These are phyloP conservation scores for Blastobotrys aristatus DNA, from an alignment of 1,139 yeast species.

Conservation along the genomic window DNA sequence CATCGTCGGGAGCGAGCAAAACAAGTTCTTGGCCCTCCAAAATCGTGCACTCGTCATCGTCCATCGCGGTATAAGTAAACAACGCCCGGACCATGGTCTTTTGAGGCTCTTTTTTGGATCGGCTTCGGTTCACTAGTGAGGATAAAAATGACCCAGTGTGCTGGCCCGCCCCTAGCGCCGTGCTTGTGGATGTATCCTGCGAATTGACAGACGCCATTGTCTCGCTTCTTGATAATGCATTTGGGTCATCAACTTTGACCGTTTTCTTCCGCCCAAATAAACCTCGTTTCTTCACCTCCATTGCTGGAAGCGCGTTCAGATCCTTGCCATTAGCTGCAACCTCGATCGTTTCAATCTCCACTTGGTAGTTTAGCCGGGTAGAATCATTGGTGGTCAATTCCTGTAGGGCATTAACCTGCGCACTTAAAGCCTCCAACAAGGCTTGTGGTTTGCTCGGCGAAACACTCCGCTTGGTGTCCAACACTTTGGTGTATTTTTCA, in stretches of 20 bases:
- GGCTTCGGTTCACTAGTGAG: slow-evolving; percentile 16
- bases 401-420: slow-evolving; percentile 52
- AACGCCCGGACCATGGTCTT: slow-evolving; percentile 48
- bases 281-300: slow-evolving; percentile 28
- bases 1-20: slow-evolving; percentile 68
- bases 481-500: slow-evolving; percentile 27
- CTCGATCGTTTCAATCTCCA: slow-evolving; percentile 85
- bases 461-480: slow-evolving; percentile 24
- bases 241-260: slow-evolving; percentile 9
- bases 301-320: slow-evolving; percentile 33
- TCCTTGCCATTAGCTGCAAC: slow-evolving; percentile 69
- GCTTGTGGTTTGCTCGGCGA: slow-evolving; percentile 24
- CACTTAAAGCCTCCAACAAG: slow-evolving; percentile 46
- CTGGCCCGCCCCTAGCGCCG: slow-evolving; percentile 11
- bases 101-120: slow-evolving; percentile 2
- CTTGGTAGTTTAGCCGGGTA: slow-evolving; percentile 67
- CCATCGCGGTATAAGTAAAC: slow-evolving; percentile 65
- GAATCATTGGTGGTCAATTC: slow-evolving; percentile 72
- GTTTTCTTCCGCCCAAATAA: slow-evolving; percentile 23
- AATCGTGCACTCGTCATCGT: slow-evolving; percentile 68
- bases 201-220: slow-evolving; percentile 9
- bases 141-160: slow-evolving; percentile 18
- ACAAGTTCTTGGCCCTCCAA: slow-evolving; percentile 56
- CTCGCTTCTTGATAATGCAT: slow-evolving; percentile 3
- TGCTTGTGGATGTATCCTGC: slow-evolving; percentile 3